Base-by-base conservation (phyloP, 2,329 filamentous ascomycete species). In the Botrytis porri region DNA sequence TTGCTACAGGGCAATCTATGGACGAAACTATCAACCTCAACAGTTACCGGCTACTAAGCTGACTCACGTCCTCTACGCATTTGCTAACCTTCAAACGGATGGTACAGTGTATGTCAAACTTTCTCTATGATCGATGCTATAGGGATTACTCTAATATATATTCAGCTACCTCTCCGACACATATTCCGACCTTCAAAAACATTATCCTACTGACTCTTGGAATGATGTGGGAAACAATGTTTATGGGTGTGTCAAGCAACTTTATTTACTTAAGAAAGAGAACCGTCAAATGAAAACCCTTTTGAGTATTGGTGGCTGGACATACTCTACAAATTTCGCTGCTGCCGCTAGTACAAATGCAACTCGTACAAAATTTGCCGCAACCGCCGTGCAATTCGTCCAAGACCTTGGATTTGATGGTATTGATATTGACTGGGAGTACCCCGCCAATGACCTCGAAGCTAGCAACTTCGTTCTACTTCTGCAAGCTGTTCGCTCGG, bases 281-380 rank as follows among this genome's bases (percentile, higher is more conserved):
- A 91, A 97, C 81, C 90, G 93, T 25, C 88, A 93, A 64, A 82
- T 97, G 71, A 97, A 97, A 80, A 86, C 92, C 1, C 84, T 97
- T 35, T 86, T 97, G 6, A 93, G 89, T 65, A 93, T 97, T 76
- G 94, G 94, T 65, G 94, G 94, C 43, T 97, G 92, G 92, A 94
- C 92, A 0, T 96, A 94, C 82, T 94, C 92, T 2, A 84, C 86
- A 77, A 93, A 93, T 81, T 95, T 97, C 80, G 85, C 92, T 0
- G 84, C 84, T 1, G 90, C 90, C 0, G 89, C 90, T 16, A 89
- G 88, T 74, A 92, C 90, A 0, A 85, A 86, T 0, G 82, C 84
- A 3, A 89, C 88, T 25, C 87, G 93, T 25, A 81, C 84, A 51
- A 87, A 77, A 2, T 97, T 97, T 82, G 94, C 93, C 9, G 82